A percentile compares a stretch with the other conserved stretches of the same genome.
Conservation (phyloP, 345 rosid species). For the Eucalyptus sp. region DNA sequence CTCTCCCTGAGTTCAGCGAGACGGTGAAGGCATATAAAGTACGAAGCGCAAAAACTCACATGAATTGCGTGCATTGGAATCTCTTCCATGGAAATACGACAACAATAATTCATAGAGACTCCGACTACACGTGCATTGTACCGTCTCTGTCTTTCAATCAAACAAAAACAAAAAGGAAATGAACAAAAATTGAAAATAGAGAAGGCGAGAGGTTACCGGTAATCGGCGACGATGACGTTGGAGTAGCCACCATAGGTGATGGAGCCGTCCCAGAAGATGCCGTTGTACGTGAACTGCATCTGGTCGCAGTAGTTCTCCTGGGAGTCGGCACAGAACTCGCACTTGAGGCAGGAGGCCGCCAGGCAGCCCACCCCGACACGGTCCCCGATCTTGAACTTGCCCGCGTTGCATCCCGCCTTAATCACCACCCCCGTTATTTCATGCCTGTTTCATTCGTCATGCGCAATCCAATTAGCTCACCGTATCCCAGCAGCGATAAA, state of each 20-base stretch:
- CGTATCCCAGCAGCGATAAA: neutral
- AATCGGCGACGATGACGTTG: constrained; percentile 39
- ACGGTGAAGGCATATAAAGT: neutral
- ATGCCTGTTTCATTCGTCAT: constrained; percentile 14
- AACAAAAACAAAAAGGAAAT: neutral
- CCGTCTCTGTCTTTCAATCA: neutral
- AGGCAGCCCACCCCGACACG: constrained; percentile 55
- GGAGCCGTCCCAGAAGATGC: constrained; percentile 54
- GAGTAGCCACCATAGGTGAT: constrained; percentile 58
- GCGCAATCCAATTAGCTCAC: neutral
- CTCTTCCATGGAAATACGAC: neutral
- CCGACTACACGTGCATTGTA: neutral
- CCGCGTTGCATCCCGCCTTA: constrained; percentile 27
- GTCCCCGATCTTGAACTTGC: constrained; percentile 34
- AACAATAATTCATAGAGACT: neutral
- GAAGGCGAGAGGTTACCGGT: constrained; percentile 11
- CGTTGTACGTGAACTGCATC: constrained; percentile 36
- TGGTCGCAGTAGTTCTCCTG: constrained; percentile 53
- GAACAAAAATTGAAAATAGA: neutral
- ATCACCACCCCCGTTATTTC: constrained; percentile 43
- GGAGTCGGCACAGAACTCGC: constrained; percentile 33
- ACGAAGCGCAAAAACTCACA: neutral
- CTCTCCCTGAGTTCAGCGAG: neutral
- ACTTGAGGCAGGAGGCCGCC: constrained; percentile 42
- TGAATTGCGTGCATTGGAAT: neutral